These are phyloP conservation scores for Starmerella riodocensis DNA, from an alignment of 805 yeast genomes.

Conservation along the genomic window DNA sequence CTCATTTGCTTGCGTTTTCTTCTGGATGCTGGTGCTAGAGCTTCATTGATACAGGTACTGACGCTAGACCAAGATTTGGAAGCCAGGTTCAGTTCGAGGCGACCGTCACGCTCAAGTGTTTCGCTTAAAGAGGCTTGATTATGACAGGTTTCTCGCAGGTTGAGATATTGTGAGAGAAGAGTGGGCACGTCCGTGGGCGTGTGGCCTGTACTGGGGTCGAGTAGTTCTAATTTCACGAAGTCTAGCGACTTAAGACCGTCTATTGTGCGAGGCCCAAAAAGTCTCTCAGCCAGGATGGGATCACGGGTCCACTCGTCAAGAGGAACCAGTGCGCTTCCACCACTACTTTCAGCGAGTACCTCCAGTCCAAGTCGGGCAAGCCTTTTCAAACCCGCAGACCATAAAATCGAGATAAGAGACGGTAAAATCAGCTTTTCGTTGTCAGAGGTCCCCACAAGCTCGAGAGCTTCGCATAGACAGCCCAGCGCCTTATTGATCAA, in stretches of 20 bases:
- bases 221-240: too few relatives aligned
- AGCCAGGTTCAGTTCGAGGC: conserved; percentile 2
- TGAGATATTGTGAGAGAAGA: background rate
- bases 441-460: conserved; percentile 17
- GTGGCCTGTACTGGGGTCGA: background rate
- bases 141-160: background rate
- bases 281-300: background rate
- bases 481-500: conserved; percentile 8
- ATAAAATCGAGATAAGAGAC: conserved; percentile 10
- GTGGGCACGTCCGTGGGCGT: conserved; percentile 4
- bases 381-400: conserved; percentile 13
- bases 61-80: conserved; percentile 10
- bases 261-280: conserved; percentile 17
- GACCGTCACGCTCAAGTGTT: conserved; percentile 1
- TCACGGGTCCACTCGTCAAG: conserved; percentile 8
- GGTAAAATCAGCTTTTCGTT: conserved; percentile 13
- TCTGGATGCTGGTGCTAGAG: conserved; percentile 2
- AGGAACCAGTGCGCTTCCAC: conserved; percentile 15
- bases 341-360: conserved; percentile 13
- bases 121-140: background rate
- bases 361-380: conserved; percentile 20
- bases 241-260: conserved; percentile 11
- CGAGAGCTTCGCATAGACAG: conserved; percentile 15
- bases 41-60: conserved; percentile 4
- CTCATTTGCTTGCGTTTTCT: conserved; percentile 4